These are phyloP conservation scores for Coemansia sp. DNA, from an alignment of 192 early-diverging fungal species.

Conservation along the genomic window DNA sequence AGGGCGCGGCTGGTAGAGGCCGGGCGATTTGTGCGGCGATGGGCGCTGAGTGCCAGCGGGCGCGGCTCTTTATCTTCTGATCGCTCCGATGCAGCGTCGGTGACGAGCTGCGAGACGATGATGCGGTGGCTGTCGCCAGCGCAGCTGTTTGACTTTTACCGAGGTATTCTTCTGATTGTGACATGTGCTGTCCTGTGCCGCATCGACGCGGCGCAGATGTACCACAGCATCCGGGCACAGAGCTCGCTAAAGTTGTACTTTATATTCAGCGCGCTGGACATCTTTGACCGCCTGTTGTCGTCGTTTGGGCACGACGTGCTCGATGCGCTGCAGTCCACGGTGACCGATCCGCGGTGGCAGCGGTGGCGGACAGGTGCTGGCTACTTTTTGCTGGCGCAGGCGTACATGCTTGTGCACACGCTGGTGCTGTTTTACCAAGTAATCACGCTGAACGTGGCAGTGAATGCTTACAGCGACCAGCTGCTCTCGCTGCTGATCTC, in stretches of 20 bases:
- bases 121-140: conserved; percentile 63
- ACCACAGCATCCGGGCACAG: conserved; percentile 95
- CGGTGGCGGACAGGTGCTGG: conserved; percentile 38
- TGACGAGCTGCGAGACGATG: conserved; percentile 3
- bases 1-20: conserved; percentile 7
- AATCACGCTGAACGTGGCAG: conserved; percentile 93
- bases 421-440: conserved; percentile 93
- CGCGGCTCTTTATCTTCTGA: neutral
- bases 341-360: conserved; percentile 34
- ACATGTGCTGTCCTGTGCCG: conserved; percentile 72
- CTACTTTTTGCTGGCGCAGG: conserved; percentile 70
- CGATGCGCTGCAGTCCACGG: conserved; percentile 85
- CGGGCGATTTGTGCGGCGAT: conserved; percentile 5
- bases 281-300: conserved; percentile 88
- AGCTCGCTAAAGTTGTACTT: conserved; percentile 95
- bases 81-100: neutral
- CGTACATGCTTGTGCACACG: conserved; percentile 87
- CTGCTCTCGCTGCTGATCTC: conserved; percentile 88
- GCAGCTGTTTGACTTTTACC: conserved; percentile 89
- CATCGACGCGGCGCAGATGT: conserved; percentile 85
- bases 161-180: conserved; percentile 73
- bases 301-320: conserved; percentile 94
- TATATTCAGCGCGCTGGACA: conserved; percentile 94
- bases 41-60: conserved; percentile 13
- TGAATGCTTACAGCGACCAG: conserved; percentile 95